Conservation (phyloP, 2,329 filamentous ascomycete genomes). For the Orbilia ellipsospora region DNA sequence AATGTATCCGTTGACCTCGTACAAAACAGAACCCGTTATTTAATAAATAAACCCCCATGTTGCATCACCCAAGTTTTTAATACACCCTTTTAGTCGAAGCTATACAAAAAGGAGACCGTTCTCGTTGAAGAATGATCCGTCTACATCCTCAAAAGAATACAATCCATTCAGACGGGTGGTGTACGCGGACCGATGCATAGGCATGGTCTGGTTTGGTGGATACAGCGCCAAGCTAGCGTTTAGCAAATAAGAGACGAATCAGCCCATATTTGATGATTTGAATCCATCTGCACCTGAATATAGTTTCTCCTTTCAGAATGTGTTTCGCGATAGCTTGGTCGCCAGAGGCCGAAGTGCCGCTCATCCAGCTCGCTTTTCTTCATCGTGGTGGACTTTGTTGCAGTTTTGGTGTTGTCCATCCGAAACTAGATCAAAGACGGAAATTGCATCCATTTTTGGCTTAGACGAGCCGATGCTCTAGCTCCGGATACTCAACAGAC, state of each 20-base stretch:
- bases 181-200: too few relatives aligned
- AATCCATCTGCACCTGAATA: too few relatives aligned
- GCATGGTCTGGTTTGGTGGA: background rate
- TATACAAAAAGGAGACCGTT: too few relatives aligned
- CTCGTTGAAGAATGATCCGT: too few relatives aligned
- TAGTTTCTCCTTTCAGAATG: background rate
- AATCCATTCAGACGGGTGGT: too few relatives aligned
- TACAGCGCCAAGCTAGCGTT: conserved; percentile 2
- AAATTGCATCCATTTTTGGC: background rate
- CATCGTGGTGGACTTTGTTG: conserved; percentile 2
- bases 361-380: background rate
- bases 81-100: background rate
- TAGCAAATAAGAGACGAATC: too few relatives aligned
- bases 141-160: too few relatives aligned
- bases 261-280: too few relatives aligned
- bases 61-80: background rate
- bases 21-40: background rate
- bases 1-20: background rate
- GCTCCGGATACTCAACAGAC: too few relatives aligned
- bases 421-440: background rate
- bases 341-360: background rate
- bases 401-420: conserved; percentile 23
- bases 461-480: too few relatives aligned
- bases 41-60: background rate
- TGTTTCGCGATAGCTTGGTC: conserved; percentile 1